phyloP scores from a whole-genome alignment of 2,329 filamentous ascomycete genomes.

The Paracorniculantispora psalliotae region DNA sequence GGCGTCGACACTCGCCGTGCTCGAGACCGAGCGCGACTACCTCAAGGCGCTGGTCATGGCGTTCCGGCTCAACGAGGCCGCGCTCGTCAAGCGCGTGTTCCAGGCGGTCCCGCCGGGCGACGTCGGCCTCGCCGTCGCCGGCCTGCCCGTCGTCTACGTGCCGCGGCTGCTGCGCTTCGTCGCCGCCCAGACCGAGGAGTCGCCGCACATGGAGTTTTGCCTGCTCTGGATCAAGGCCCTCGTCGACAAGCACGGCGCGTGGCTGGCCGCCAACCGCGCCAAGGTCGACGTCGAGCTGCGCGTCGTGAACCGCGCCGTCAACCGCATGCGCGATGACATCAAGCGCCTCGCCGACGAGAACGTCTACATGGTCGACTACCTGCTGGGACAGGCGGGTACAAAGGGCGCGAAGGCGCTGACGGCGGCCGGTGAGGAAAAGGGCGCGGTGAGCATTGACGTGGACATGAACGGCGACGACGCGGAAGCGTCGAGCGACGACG shows the following conservation, averaged over 20 bases:
- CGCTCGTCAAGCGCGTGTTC: slow-evolving; percentile 79
- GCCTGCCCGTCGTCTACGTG: slow-evolving; percentile 81
- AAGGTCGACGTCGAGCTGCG: slow-evolving; percentile 81
- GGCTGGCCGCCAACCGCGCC: slow-evolving; percentile 73
- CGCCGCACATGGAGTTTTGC: slow-evolving; percentile 91
- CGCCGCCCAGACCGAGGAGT: slow-evolving; percentile 80
- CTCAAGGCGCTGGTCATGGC: slow-evolving; percentile 94
- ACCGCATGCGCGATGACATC: slow-evolving; percentile 76
- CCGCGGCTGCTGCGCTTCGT: slow-evolving; percentile 81
- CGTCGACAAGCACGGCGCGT: slow-evolving; percentile 77
- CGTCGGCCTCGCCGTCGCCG: slow-evolving; percentile 71
- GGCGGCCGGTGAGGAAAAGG: slow-evolving; percentile 18
- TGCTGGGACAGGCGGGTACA: slow-evolving; percentile 50
- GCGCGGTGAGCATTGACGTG: slow-evolving; percentile 23
- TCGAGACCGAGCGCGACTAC: slow-evolving; percentile 68
- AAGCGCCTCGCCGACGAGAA: slow-evolving; percentile 82
- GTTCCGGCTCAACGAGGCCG: slow-evolving; percentile 86
- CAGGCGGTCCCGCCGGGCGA: slow-evolving; percentile 72
- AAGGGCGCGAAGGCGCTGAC: slow-evolving; percentile 19
- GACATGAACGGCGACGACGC: slow-evolving; percentile 28
- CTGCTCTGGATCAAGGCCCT: slow-evolving; percentile 84
- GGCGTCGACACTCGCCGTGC: slow-evolving; percentile 67
- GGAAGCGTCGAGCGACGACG: slow-evolving; percentile 33
- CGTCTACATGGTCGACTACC: slow-evolving; percentile 80
- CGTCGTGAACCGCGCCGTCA: slow-evolving; percentile 73